Percentiles rank a stretch among this genome's conserved stretches.
Conservation (phyloP, 306 rosid species). For the Rosa rugosa region DNA sequence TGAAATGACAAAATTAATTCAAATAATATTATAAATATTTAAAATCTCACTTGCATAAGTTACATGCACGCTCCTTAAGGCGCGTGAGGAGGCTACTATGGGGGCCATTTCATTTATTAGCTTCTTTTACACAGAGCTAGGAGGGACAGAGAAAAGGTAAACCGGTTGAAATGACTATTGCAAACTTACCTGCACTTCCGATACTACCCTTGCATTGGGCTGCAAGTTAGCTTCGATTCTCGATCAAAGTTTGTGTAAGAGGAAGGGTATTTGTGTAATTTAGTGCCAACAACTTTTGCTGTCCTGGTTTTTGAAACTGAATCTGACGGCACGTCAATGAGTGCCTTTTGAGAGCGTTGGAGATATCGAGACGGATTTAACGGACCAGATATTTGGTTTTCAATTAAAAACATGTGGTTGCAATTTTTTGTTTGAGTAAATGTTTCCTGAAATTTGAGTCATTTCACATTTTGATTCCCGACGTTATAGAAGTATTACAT, state of each 20-base stretch:
- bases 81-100: constrained; percentile 29
- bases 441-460: too few relatives aligned
- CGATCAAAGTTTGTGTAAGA: not conserved
- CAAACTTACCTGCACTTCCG: not conserved
- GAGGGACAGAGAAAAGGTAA: constrained; percentile 41
- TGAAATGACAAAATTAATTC: too few relatives aligned
- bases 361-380: constrained; percentile 55
- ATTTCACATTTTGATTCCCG: too few relatives aligned
- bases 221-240: not conserved
- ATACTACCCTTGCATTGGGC: constrained; percentile 14
- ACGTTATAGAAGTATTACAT: too few relatives aligned
- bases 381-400: constrained; percentile 36
- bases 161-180: constrained; percentile 40
- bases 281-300: not conserved
- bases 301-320: constrained; percentile 70
- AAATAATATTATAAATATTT: too few relatives aligned
- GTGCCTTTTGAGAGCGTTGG: constrained; percentile 44
- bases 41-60: not conserved
- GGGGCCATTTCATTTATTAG: constrained; percentile 13
- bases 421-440: constrained; percentile 16
- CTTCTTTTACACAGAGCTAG: constrained; percentile 50
- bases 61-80: constrained; percentile 23
- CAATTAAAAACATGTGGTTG: constrained; percentile 29
- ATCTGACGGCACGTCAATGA: constrained; percentile 75
- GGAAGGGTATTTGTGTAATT: constrained; percentile 25